Conservation (phyloP, 1,284 basidiomycete species). For the Malassezia arunalokei region DNA sequence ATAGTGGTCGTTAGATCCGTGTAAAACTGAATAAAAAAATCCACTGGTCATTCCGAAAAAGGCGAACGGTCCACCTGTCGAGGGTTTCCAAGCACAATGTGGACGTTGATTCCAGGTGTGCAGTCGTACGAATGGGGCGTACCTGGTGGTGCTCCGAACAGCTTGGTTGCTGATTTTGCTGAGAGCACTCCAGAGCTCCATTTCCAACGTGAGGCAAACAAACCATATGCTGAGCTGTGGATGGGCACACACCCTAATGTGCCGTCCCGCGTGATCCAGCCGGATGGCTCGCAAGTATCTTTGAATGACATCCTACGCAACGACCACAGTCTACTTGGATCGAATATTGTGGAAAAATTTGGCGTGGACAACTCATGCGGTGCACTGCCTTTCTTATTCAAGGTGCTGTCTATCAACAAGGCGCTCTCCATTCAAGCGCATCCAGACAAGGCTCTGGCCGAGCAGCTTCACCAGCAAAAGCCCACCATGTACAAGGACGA, state of each 20-base stretch:
- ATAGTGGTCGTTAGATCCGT: neutral
- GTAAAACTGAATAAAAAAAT: neutral
- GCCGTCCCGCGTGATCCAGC: slow-evolving; percentile 56
- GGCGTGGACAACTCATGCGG: slow-evolving; percentile 15
- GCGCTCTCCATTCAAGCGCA: slow-evolving; percentile 94
- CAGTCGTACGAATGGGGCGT: slow-evolving; percentile 46
- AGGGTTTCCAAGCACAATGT: neutral
- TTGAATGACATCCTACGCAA: slow-evolving; percentile 22
- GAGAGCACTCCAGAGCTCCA: slow-evolving; percentile 20
- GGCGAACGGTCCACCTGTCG: neutral
- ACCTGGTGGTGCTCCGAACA: slow-evolving; percentile 14
- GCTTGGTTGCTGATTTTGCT: slow-evolving; percentile 33
- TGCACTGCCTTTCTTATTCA: slow-evolving; percentile 41
- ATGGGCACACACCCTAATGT: slow-evolving; percentile 93
- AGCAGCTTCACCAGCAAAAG: slow-evolving; percentile 60
- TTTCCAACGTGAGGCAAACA: slow-evolving; percentile 18
- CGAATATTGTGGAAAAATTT: slow-evolving; percentile 17
- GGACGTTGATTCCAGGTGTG: slow-evolving; percentile 32
- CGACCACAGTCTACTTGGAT: slow-evolving; percentile 27
- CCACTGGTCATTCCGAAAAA: neutral
- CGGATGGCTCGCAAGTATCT: neutral
- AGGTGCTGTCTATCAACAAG: slow-evolving; percentile 67
- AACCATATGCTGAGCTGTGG: slow-evolving; percentile 54
- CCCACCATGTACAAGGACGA: slow-evolving; percentile 84
- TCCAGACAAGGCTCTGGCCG: slow-evolving; percentile 79